Evolutionary conservation across 2,329 filamentous ascomycete species (phyloP), one percentile per base, ranked within the genome.

Genomic region (Fusarium sp.): DNA sequence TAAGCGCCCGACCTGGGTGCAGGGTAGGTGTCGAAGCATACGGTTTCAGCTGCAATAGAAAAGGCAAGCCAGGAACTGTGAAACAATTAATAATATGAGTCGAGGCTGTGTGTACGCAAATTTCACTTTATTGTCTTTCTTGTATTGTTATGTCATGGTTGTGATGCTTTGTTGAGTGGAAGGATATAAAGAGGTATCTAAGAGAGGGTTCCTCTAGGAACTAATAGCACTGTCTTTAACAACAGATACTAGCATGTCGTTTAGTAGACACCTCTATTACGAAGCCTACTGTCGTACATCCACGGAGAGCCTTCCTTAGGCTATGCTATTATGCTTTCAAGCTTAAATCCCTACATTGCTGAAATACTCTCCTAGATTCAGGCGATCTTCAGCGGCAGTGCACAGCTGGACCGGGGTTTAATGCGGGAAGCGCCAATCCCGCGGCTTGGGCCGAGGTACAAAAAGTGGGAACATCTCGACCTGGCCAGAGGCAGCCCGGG

Each of bases 401-500:
- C 61, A 62, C 43, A 65, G 43, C 52, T 65, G 44, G 43, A 54
- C 41, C 20, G 30, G 41, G 59, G 64, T 60, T 30, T 44, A 51
- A 30, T 46, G 58, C 55, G 55, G 46, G 62, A 56, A 58, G 58
- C 56, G 61, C 63, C 40, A 65, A 60, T 65, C 54, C 43, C 39
- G 35, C 65, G 65, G 65, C 56, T 56, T 68, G 63, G 51, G 27
- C 67, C 67, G 65, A 71, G 50, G 44, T 41, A 47, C 20, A 33
- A 47, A 47, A 45, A 44, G 35, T 50, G 45, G 60, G 20, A 44
- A 43, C 23, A 7, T 33, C 17, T 37, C 35, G 17, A 37, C 35
- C n/a, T 37, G 23, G 37, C 33, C 53, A 52, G 70, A 72, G 70
- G 67, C 70, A 71, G 55, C 68, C 65, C 55, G 65, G 55, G 25